Conservation (phyloP, 768 basidiomycete genomes). For the Boletus barrowsii region DNA sequence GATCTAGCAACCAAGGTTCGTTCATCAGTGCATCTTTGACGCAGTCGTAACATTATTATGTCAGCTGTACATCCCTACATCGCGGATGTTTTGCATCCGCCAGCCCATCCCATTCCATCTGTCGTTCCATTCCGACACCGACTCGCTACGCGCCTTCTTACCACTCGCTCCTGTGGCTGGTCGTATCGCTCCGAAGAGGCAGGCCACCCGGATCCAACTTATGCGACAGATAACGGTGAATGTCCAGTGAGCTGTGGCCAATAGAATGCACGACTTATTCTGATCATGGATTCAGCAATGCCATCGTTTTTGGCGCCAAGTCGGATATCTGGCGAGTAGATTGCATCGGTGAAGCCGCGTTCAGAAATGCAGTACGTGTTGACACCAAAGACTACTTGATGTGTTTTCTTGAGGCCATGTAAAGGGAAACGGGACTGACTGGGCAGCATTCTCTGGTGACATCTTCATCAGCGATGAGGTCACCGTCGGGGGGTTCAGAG, state of each 20-base stretch:
- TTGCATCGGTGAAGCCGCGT: slow-evolving; percentile 60
- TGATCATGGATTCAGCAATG: slow-evolving; percentile 38
- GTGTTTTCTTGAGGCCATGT: slow-evolving; percentile 3
- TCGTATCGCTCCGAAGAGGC: slow-evolving; percentile 27
- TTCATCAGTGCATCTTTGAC: not conserved
- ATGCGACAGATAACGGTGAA: slow-evolving; percentile 70
- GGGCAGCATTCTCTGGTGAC: slow-evolving; percentile 61
- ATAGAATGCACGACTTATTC: not conserved
- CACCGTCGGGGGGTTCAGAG: slow-evolving; percentile 60
- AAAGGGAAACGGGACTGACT: slow-evolving; percentile 63
- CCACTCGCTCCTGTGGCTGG: slow-evolving; percentile 51
- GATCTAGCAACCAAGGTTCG: slow-evolving; percentile 38
- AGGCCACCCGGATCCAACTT: slow-evolving; percentile 53
- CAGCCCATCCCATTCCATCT: slow-evolving; percentile 68
- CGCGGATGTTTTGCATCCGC: slow-evolving; percentile 55
- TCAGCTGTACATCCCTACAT: slow-evolving; percentile 54
- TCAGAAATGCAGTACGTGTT: slow-evolving; percentile 51
- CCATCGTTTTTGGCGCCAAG: slow-evolving; percentile 48
- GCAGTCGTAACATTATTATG: not conserved
- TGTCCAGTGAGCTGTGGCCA: slow-evolving; percentile 39
- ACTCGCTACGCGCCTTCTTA: slow-evolving; percentile 57
- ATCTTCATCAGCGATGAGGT: slow-evolving; percentile 48
- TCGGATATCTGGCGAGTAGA: slow-evolving; percentile 71
- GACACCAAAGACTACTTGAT: not conserved
- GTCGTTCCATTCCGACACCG: slow-evolving; percentile 51